Evolutionary conservation across 176 grass and related monocot genomes (phyloP), one percentile per base, ranked within the genome.

Genomic region (Cocos nucifera): DNA sequence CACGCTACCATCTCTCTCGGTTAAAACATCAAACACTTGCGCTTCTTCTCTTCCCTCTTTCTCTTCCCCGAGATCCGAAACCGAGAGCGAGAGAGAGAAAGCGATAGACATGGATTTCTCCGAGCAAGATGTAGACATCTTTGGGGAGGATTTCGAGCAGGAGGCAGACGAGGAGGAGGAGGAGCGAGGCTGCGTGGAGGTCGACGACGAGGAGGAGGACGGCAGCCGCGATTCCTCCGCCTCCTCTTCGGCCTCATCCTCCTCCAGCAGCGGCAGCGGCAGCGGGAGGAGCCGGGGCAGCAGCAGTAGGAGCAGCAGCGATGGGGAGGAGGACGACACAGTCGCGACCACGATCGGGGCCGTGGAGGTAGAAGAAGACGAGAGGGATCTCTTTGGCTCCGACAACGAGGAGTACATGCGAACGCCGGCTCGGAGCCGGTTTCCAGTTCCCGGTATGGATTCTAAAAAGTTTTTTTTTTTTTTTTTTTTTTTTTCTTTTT

Each of bases 381-480:
- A 87, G 26, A 87, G 74, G 53, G 87, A 98, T 86, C 78, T 98
- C 55, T 98, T 98, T 73, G 93, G 87, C 49, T 82, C 81, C 50
- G 93, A 98, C 57, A 98, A 98, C 64, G 87, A 88, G 57, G 81
- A 90, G 26, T 98, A 92, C 69, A 64, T 83, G 59, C 91, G 65
- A 62, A 98, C 87, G 24, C 79, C 74, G 27, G 78, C 87, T 16
- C 75, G 75, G 21, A 92, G 87, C 51, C 22, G 66, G 50, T 98
- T 80, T 49, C 69, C 85, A 26, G 87, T 98, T 23, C 93, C 87
- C 74, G 87, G 93, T 98, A 65, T 17, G 79, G 51, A 4, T 49
- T 19, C 67, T 50, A 51, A 53, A 4, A 44, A 44, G 32, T 35
- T 28, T 5, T 28, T 9, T 35, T 8, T 35, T 9, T 35, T 2